phyloP scores from a whole-genome alignment of 805 yeast genomes.

The Wickerhamomyces hampshirensis region DNA sequence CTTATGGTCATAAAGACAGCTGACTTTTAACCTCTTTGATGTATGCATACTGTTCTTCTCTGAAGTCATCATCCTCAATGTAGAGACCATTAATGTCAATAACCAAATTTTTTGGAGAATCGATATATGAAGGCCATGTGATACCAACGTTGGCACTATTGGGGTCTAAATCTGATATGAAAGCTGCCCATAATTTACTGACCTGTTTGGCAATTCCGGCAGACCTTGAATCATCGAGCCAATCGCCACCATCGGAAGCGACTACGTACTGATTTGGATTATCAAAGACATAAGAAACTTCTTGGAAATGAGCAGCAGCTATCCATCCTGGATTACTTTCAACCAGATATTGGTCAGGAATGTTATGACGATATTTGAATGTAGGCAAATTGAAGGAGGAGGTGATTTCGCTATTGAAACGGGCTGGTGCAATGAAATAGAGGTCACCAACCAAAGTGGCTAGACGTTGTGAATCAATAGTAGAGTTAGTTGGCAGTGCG shows the following conservation, averaged over 20 bases:
- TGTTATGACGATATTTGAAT: slow-evolving; percentile 8
- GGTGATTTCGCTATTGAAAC: slow-evolving; percentile 6
- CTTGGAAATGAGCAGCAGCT: slow-evolving; percentile 7
- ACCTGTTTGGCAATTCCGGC: slow-evolving; percentile 6
- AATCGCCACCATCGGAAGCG: slow-evolving; percentile 8
- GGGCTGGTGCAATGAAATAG: slow-evolving; percentile 12
- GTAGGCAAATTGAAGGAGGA: slow-evolving; percentile 5
- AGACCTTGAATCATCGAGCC: slow-evolving; percentile 8
- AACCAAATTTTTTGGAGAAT: not conserved
- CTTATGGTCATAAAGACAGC: too few species aligned
- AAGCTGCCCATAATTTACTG: slow-evolving; percentile 9
- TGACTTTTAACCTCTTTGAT: not conserved
- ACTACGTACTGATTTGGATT: slow-evolving; percentile 3
- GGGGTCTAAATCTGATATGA: slow-evolving; percentile 11
- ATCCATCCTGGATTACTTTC: not conserved
- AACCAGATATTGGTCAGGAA: slow-evolving; percentile 2
- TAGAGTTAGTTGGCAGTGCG: slow-evolving; percentile 4
- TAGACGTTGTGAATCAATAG: slow-evolving; percentile 1
- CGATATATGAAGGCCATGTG: not conserved
- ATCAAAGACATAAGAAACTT: slow-evolving; percentile 10
- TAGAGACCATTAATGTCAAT: not conserved
- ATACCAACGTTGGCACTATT: slow-evolving; percentile 6
- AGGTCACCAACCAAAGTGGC: slow-evolving; percentile 10
- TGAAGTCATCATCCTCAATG: not conserved
- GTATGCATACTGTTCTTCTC: not conserved